A percentile compares a stretch with the other conserved stretches of the same genome.
phyloP scores from a whole-genome alignment of 1,284 basidiomycete species.

The Sanghuangporus baumii region DNA sequence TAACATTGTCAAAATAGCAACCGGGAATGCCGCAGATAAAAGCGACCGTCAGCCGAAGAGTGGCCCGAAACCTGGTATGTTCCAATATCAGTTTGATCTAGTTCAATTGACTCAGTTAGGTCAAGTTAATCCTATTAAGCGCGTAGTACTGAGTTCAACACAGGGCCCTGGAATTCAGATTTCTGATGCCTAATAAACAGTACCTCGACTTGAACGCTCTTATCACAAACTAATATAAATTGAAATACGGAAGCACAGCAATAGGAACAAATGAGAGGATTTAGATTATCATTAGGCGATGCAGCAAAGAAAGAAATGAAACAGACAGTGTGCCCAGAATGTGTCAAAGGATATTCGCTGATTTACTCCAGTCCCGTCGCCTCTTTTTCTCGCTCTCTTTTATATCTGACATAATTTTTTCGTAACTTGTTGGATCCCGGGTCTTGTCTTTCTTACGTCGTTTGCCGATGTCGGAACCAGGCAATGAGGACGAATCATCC shows the following conservation, averaged over 20 bases:
- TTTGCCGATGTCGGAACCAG: conserved; percentile 56
- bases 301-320: neutral
- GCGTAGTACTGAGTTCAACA: conserved; percentile 78
- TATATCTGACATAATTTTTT: conserved; percentile 8
- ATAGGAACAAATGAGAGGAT: neutral
- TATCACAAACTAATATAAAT: neutral
- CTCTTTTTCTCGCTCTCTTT: conserved; percentile 12
- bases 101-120: neutral
- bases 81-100: neutral
- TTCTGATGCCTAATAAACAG: conserved; percentile 35
- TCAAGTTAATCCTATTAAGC: conserved; percentile 63
- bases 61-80: conserved; percentile 19
- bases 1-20: conserved; percentile 69
- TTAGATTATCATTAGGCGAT: neutral
- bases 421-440: conserved; percentile 11
- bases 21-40: conserved; percentile 54
- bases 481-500: conserved; percentile 24
- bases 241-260: neutral
- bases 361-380: neutral
- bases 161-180: conserved; percentile 84
- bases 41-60: conserved; percentile 26
- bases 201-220: neutral
- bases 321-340: neutral
- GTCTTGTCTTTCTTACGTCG: conserved; percentile 17
- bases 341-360: neutral